phyloP scores from a whole-genome alignment of 208 protist genomes.

The Trypanosomatidae sp. region DNA sequence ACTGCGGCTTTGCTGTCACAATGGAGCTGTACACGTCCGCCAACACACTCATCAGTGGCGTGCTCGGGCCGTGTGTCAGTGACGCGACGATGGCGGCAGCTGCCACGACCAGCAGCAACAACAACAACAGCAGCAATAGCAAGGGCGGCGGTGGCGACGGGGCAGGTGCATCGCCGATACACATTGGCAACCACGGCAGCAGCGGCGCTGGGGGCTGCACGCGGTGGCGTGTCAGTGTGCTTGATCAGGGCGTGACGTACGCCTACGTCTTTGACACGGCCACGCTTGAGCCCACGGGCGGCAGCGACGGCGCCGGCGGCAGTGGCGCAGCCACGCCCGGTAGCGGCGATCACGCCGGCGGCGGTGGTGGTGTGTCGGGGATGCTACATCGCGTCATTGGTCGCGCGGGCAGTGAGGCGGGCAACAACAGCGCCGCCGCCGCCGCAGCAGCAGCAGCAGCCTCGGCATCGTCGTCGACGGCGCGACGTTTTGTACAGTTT shows the following conservation, averaged over 20 bases:
- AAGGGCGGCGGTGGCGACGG: not conserved
- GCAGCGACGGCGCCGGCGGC: not conserved
- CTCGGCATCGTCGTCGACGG: not conserved
- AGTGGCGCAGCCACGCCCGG: not conserved
- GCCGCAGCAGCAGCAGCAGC: not conserved
- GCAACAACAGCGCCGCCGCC: no score
- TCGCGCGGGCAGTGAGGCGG: no score
- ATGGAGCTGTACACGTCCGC: slow-evolving; percentile 58
- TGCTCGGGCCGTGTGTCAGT: slow-evolving; percentile 51
- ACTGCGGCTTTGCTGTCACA: slow-evolving; percentile 46
- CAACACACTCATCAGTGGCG: slow-evolving; percentile 57
- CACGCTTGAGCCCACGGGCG: slow-evolving; percentile 15
- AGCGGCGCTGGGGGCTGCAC: slow-evolving; percentile 17
- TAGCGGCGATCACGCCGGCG: not conserved
- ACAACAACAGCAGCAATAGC: not conserved
- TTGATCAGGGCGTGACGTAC: slow-evolving; percentile 45
- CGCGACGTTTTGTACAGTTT: slow-evolving; percentile 86
- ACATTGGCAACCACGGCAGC: slow-evolving; percentile 31
- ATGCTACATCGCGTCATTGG: no score
- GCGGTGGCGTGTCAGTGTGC: slow-evolving; percentile 41
- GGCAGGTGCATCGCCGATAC: slow-evolving; percentile 24
- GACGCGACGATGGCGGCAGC: slow-evolving; percentile 22
- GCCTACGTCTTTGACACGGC: slow-evolving; percentile 72
- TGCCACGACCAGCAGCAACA: not conserved
- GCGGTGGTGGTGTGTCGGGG: no score